A percentile compares a stretch with the other conserved stretches of the same genome.
These are phyloP conservation scores for Boletus vermiculosoides DNA, from an alignment of 768 basidiomycete genomes.

Conservation along the genomic window DNA sequence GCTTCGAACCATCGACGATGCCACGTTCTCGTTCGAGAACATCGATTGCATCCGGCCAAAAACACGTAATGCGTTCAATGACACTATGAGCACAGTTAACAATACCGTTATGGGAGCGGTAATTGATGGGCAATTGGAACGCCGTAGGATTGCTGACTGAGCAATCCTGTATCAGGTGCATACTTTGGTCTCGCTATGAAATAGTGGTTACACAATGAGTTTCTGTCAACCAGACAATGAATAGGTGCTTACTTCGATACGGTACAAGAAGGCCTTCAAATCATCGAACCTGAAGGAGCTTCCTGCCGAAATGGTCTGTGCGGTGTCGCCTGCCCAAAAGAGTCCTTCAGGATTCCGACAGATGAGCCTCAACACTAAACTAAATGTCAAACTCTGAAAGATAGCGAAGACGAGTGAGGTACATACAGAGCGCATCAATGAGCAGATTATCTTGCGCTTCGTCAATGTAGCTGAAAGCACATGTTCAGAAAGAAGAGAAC, in stretches of 20 bases:
- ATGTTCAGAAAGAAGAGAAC: background rate
- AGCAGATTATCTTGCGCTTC: conserved; percentile 74
- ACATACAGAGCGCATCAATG: conserved; percentile 58
- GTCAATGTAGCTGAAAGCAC: conserved; percentile 53
- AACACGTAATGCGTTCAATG: conserved; percentile 56
- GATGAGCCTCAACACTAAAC: conserved; percentile 57
- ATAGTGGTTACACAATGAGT: background rate
- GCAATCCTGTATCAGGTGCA: conserved; percentile 10
- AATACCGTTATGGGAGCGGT: conserved; percentile 71
- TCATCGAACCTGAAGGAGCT: conserved; percentile 73
- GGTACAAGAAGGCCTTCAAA: conserved; percentile 62
- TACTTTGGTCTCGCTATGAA: conserved; percentile 24
- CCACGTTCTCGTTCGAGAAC: conserved; percentile 54
- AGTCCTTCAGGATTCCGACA: conserved; percentile 64
- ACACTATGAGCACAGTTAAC: conserved; percentile 68
- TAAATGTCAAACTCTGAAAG: conserved; percentile 6
- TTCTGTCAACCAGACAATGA: background rate
- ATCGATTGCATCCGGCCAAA: conserved; percentile 69
- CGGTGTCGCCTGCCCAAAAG: conserved; percentile 38
- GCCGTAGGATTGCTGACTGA: conserved; percentile 30
- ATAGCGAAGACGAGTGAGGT: background rate
- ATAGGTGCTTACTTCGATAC: conserved; percentile 49
- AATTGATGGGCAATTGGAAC: conserved; percentile 65
- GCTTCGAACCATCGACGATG: conserved; percentile 50
- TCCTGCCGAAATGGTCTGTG: conserved; percentile 51